These are phyloP conservation scores for Russula virescens DNA, from an alignment of 768 basidiomycete genomes.

Conservation along the genomic window DNA sequence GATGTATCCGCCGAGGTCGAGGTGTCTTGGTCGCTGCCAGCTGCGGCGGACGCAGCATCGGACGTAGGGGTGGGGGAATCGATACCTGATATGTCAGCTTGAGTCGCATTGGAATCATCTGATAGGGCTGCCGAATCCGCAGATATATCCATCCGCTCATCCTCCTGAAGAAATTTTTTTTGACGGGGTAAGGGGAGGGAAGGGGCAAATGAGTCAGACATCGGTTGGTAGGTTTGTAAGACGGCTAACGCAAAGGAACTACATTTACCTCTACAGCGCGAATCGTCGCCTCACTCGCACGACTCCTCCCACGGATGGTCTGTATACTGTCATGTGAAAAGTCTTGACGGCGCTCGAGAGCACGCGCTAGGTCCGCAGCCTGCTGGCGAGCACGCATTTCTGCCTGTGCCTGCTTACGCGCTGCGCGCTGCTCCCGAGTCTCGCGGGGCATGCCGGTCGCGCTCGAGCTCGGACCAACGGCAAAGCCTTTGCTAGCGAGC, in stretches of 20 bases:
- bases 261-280: conserved; percentile 14
- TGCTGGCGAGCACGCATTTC: conserved; percentile 58
- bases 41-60: conserved; percentile 26
- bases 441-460: conserved; percentile 72
- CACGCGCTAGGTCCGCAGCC: conserved; percentile 51
- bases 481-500: conserved; percentile 83
- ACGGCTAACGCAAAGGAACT: not conserved
- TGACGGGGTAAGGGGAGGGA: not conserved
- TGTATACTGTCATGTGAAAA: conserved; percentile 14
- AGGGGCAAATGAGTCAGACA: not conserved
- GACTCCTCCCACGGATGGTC: conserved; percentile 18
- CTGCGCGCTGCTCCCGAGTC: conserved; percentile 65
- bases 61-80: conserved; percentile 19
- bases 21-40: conserved; percentile 53
- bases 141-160: conserved; percentile 25
- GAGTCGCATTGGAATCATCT: conserved; percentile 16
- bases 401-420: conserved; percentile 49
- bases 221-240: not conserved
- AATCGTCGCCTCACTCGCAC: conserved; percentile 5
- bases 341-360: conserved; percentile 46
- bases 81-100: conserved; percentile 19
- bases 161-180: conserved; percentile 26
- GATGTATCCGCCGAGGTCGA: conserved; percentile 62
- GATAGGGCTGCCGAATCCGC: conserved; percentile 19
- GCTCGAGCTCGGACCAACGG: conserved; percentile 73